Evolutionary conservation across 305 asterid genomes (phyloP).

Genomic region (Fraxinus velutina): DNA sequence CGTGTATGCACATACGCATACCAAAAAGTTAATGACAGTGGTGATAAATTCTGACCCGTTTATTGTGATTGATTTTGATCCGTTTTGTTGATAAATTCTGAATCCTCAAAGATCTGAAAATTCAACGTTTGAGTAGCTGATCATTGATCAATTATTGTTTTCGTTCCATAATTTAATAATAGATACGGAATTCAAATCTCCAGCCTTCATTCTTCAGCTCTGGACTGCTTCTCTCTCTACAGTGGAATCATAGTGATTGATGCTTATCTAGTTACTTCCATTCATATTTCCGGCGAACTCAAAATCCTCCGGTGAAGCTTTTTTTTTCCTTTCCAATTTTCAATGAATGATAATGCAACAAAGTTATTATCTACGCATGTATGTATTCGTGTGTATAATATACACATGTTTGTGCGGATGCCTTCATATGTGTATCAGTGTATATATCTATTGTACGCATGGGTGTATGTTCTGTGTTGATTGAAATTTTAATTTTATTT

Average conservation of each 20-base stretch:
- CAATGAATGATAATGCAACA: not conserved
- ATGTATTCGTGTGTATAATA: slow-evolving; percentile 5
- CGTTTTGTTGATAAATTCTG: not conserved
- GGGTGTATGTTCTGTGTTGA: not conserved
- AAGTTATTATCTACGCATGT: not conserved
- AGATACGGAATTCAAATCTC: not conserved
- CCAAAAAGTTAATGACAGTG: not conserved
- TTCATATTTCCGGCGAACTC: slow-evolving; percentile 21
- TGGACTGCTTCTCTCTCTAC: not conserved
- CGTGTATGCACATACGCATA: too few relatives aligned
- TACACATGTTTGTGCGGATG: not conserved
- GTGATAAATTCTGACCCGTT: not conserved
- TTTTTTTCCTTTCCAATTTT: not conserved
- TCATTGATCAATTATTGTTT: not conserved
- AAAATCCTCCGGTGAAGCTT: slow-evolving; percentile 23
- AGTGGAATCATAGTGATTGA: slow-evolving; percentile 13
- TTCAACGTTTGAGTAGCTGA: slow-evolving; percentile 5
- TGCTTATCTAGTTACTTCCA: slow-evolving; percentile 24
- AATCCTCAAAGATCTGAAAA: slow-evolving; percentile 22
- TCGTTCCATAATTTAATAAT: not conserved
- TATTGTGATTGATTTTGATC: not conserved
- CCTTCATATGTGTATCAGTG: not conserved
- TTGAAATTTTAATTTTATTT: slow-evolving; percentile 1
- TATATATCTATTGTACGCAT: not conserved
- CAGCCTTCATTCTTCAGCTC: not conserved